A percentile compares a stretch with the other conserved stretches of the same genome.
Conservation (phyloP, 2,329 filamentous ascomycete genomes). For the Talaromyces amestolkiae region DNA sequence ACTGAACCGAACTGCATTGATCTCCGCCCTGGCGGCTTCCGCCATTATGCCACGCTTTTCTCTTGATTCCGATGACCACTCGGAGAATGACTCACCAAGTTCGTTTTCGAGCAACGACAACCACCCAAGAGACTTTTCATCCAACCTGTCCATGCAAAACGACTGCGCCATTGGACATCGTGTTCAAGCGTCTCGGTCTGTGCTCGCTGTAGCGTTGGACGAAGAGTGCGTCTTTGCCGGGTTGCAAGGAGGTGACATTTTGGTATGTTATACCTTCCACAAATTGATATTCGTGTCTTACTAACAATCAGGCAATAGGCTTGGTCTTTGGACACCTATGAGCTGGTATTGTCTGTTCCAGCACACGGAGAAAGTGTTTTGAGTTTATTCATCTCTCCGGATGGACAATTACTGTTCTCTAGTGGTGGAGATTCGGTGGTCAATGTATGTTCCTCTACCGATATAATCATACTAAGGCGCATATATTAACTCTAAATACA, state of each 20-base stretch:
- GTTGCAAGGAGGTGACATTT: conserved; percentile 88
- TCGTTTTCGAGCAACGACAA: conserved; percentile 34
- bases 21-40: background rate
- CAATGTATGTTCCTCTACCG: conserved; percentile 56
- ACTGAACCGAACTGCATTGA: background rate
- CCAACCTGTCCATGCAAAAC: conserved; percentile 24
- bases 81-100: conserved; percentile 36
- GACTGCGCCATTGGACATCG: conserved; percentile 44
- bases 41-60: conserved; percentile 30
- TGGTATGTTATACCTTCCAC: conserved; percentile 49
- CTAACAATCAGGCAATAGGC: conserved; percentile 44
- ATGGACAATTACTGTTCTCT: conserved; percentile 77
- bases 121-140: background rate
- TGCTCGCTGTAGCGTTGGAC: conserved; percentile 76
- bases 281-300: background rate
- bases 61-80: conserved; percentile 37
- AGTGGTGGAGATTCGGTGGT: conserved; percentile 91
- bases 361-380: conserved; percentile 91
- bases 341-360: conserved; percentile 73
- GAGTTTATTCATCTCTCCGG: conserved; percentile 74
- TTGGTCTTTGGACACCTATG: conserved; percentile 86
- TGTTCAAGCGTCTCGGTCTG: conserved; percentile 42
- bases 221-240: conserved; percentile 83
- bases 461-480: too few species aligned
- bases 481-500: conserved; percentile 25